Base-by-base conservation (phyloP, 441 rosid species). In the Gossypium laxum region DNA sequence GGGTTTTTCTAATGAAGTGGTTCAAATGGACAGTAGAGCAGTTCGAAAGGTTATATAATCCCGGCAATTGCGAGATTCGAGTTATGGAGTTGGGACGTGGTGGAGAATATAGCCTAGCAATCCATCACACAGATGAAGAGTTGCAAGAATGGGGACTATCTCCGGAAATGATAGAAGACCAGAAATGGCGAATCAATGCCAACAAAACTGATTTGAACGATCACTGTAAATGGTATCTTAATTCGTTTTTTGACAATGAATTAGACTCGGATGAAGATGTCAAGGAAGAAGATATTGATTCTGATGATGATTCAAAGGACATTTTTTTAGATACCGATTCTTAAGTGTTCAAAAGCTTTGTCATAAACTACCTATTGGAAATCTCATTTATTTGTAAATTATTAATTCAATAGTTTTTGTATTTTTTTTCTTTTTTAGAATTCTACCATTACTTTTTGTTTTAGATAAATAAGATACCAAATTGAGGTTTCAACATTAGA, bases 1-100 rank as follows among this genome's bases (percentile, higher is more conserved):
- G 97, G 0, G 96, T 94, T 7, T 92, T 94, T 87, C 89, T 94
- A 47, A 91, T 91, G 99, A 94, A 92, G 77, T 94, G 99, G 98
- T 94, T 89, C 82, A 91, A 92, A 79, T 92, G 99, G 98, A 83
- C 91, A 0, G 96, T 94, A 1, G 93, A 91, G 71, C 97, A 92
- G 60, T 91, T 91, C 1, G 98, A 94, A 83, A 81, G 0, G 15
- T 78, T 94, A 32, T 88, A 84, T 74, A 94, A 95, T 81, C 87
- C 71, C 0, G 91, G 82, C 4, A 94, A 92, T 76, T 90, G 96
- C n/a, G 98, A 76, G 84, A 69, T 76, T 54, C 85, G 98, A 12
- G 91, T 89, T 28, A 91, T 94, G 97, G 88, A 89, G 76, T 57
- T 89, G 63, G 97, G 98, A 75, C 67, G 64, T 0, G 95, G 93